Evolutionary conservation across 306 rosid species (phyloP), one percentile per base, ranked within the genome.

Genomic region (Crataegus laevigata): DNA sequence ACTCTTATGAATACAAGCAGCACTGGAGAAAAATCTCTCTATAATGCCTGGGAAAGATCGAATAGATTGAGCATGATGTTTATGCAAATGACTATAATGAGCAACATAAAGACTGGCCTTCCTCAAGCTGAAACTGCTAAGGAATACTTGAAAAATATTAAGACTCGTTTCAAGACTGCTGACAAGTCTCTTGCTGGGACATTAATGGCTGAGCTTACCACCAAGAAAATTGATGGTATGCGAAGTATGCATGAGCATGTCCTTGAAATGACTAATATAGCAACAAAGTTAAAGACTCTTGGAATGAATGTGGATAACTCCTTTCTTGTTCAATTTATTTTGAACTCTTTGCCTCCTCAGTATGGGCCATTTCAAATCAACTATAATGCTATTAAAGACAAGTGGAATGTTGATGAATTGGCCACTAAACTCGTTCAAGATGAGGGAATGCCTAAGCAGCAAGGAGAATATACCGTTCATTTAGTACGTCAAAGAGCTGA

Each of bases 351-450:
- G 0, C 64, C 69, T 67, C 24, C 19, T 47, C 5, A 52, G 25
- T 82, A 78, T 65, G 52, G n/a, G 12, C 69, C 70, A 38, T 78
- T 77, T 17, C 59, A 78, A 4, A 78, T 81, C 1, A 43, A 70
- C 13, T 76, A 65, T 12, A 69, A 73, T 10, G 58, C 43, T n/a
- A 45, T 57, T 4, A 81, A 81, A 10, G 78, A 81, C n/a, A 76
- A 76, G 24, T 47, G 58, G 28, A 76, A 58, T 65, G 50, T 71
- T 43, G 6, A 55, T n/a, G 58, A 66, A 72, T 24, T 81, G 55
- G 9, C 59, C 1, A 64, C 14, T 19, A 65, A 63, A 30, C 60
- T 77, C 3, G 26, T 55, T 66, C 66, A 76, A 12, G 79, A 77
- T 55, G 75, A 77, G 8, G 10, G 25, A 52, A 52, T 22, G 8